Evolutionary conservation across 129 eudicot species (phyloP).

Genomic region (Helianthus tuberosus): DNA sequence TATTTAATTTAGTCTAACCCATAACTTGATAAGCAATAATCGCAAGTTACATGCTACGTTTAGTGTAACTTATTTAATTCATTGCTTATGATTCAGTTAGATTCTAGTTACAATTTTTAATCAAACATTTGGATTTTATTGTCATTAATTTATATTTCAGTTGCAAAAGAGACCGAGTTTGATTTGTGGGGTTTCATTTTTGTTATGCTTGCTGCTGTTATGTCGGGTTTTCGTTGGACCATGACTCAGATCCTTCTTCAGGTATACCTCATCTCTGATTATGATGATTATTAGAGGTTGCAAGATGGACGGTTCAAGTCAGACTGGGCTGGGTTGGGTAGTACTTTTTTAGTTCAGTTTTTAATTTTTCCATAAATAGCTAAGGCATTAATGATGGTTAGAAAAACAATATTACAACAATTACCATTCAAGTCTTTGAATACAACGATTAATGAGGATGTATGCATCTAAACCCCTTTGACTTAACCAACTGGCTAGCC

Average conservation of each 20-base stretch:
- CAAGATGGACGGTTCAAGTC: neutral
- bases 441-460: neutral
- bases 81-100: neutral
- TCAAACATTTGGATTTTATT: neutral
- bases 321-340: neutral
- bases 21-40: neutral
- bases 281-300: conserved; percentile 7
- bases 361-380: neutral
- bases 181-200: conserved; percentile 90
- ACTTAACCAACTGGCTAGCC: too few relatives aligned
- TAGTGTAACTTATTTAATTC: neutral
- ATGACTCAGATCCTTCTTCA: conserved; percentile 99
- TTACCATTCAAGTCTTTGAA: neutral
- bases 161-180: conserved; percentile 94
- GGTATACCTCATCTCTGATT: conserved; percentile 42
- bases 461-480: neutral
- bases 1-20: neutral
- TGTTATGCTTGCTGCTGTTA: conserved; percentile 99
- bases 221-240: conserved; percentile 99
- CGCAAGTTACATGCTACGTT: neutral
- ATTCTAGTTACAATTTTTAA: neutral
- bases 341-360: neutral
- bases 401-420: neutral
- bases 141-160: conserved; percentile 34
- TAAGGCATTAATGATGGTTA: neutral